Evolutionary conservation across 768 basidiomycete genomes (phyloP), one percentile per base, ranked within the genome.

Genomic region (Lentinula lateritia): DNA sequence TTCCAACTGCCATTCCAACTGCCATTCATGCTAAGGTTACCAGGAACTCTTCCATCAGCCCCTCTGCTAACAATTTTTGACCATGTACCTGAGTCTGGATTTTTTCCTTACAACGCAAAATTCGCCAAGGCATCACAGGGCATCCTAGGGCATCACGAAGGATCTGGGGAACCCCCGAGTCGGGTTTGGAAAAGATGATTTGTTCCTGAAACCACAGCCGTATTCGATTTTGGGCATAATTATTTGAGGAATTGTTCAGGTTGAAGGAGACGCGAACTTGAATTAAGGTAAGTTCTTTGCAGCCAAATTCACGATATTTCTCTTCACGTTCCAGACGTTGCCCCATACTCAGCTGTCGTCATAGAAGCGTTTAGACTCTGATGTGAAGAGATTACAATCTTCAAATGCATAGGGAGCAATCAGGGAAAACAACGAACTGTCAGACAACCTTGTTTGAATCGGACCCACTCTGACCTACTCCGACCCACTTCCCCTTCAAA

Each of bases 1-100:
- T 28, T 2, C 28, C 28, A 28, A 28, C 28, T 81, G 59, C 56
- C 63, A 28, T 28, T 2, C 28, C 28, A 28, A 28, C 28, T 81
- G 59, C 56, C 63, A 45, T 9, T 2, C 2, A 45, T 45, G 2
- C 6, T 6, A 45, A 45, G 9, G 43, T 15, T 45, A 45, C 43
- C 43, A 45, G 43, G 43, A 45, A 45, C 43, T 16, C 0, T 18
- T 45, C 43, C 43, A 18, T 45, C 43, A 18, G 16, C 43, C 43
- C 38, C 38, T 39, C 38, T 39, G 13, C 38, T 8, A 39, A 23
- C 2, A 1, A 9, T 39, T 9, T 39, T 5, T 39, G 9, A 39
- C 38, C 13, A 39, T 3, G 12, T 45, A 39, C 38, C 38, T 8
- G 38, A 39, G 38, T 39, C 38, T 39, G 38, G 38, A 39, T 6